Evolutionary conservation across 2,329 filamentous ascomycete genomes (phyloP).

Genomic region (Cladorrhinum sp.): DNA sequence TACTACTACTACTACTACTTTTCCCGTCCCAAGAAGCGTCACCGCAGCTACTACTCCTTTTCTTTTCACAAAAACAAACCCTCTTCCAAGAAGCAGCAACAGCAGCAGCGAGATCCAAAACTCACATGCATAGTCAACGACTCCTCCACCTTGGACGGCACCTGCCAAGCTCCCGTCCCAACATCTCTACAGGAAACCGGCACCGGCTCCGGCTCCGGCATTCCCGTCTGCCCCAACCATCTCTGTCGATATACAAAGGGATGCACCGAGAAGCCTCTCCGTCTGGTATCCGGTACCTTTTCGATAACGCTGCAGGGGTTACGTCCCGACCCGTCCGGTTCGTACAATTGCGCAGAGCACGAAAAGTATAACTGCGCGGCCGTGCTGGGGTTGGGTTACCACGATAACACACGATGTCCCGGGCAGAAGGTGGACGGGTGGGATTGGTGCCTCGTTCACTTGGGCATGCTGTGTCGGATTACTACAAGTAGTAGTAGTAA

Average conservation of each 20-base stretch:
- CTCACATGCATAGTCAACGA: slow-evolving; percentile 11
- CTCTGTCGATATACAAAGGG: slow-evolving; percentile 7
- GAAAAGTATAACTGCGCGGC: slow-evolving; percentile 9
- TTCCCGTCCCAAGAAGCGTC: no score
- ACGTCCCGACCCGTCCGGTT: not conserved
- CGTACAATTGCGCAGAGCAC: slow-evolving; percentile 6
- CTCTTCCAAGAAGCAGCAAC: no score
- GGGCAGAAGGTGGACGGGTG: not conserved
- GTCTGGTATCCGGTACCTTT: not conserved
- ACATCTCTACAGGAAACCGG: not conserved
- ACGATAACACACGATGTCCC: not conserved
- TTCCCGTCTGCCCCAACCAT: slow-evolving; percentile 5
- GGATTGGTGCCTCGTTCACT: slow-evolving; percentile 1
- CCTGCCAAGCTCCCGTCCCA: not conserved
- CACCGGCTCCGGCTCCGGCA: no score
- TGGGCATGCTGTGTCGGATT: not conserved
- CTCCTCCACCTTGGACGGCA: not conserved
- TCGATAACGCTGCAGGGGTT: not conserved
- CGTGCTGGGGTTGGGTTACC: not conserved
- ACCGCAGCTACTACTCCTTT: no score
- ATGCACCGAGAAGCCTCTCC: not conserved
- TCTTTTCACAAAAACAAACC: no score
- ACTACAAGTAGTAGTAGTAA: not conserved
- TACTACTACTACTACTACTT: no score
- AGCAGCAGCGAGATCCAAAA: no score